Base-by-base conservation (phyloP, 345 rosid genomes). In the Conringia planisiliqua region DNA sequence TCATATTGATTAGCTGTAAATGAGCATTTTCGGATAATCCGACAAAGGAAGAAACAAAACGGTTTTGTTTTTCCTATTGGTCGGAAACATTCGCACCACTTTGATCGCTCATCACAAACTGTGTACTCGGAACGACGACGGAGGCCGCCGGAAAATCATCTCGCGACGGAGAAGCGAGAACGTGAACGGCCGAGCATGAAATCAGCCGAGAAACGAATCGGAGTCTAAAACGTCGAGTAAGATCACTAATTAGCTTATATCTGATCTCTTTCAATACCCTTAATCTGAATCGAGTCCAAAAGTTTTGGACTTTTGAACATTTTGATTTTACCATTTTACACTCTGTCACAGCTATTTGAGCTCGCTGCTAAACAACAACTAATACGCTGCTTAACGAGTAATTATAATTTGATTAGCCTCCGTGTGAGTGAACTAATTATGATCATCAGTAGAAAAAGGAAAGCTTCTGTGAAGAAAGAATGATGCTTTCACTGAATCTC, bases 391-490 rank as follows among this genome's bases (percentile, higher is more conserved):
- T 7, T 35, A 29, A 54, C 24, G 5, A 40, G 38, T 13, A 59
- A 90, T 89, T 81, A 27, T 2, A 89, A 83, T 32, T 65, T 87
- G 86, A 60, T 46, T 83, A 69, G 83, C 86, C 3, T 72, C 35
- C 7, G 91, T n/a, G 86, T 87, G 1, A 81, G 84, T 17, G 89
- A 89, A 62, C 71, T 89, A 20, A 82, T 85, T 32, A 78, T 91
- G 10, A 87, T 89, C 44, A 91, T 84, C 10, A 22, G 1, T 26
- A 90, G 92, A 63, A 89, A 89, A 2, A 86, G 83, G 22, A 86
- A 89, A 66, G 89, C 89, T 52, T 92, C 87, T 4, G 81, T 85
- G 10, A 36, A 59, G 32, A 38, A 85, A 85, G 89, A 89, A 86
- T 40, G 79, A 79, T 61, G 88, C 87, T 36, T 35, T 78, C 90